Evolutionary conservation across 108 stramenopile species (phyloP).

Genomic region (Parietichytrium sp.): DNA sequence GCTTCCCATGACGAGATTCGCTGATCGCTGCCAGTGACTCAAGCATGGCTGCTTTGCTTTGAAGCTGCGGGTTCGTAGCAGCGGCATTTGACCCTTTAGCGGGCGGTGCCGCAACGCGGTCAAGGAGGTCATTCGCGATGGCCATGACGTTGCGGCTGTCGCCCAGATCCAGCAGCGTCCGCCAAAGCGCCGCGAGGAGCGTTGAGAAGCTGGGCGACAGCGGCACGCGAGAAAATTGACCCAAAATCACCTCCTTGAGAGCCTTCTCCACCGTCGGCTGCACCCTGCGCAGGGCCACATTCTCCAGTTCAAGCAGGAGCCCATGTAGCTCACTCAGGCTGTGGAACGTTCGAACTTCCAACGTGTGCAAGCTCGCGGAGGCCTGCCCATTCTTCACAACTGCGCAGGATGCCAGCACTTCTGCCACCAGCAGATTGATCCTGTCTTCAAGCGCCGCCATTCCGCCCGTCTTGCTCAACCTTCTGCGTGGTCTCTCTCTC

Average conservation of each 20-base stretch:
- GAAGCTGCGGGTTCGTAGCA: neutral
- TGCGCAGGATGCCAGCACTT: neutral
- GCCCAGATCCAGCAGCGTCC: conserved; percentile 19
- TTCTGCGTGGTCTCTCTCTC: no score
- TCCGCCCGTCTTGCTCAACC: no score
- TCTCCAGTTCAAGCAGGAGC: neutral
- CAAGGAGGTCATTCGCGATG: conserved; percentile 12
- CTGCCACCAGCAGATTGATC: conserved; percentile 14
- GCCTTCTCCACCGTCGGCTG: conserved; percentile 22
- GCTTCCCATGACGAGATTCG: neutral
- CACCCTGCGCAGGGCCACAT: neutral
- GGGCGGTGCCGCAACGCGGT: neutral
- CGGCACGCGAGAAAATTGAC: neutral
- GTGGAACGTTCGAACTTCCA: neutral
- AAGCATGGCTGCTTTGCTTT: conserved; percentile 28
- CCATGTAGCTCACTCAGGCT: neutral
- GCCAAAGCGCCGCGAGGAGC: neutral
- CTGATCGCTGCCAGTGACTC: neutral
- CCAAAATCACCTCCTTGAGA: conserved; percentile 1
- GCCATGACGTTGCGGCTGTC: conserved; percentile 12
- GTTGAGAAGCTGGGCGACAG: neutral
- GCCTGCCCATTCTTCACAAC: neutral
- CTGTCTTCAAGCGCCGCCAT: neutral
- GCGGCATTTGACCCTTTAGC: no score
- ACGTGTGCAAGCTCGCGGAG: neutral